Conservation (phyloP, 2,329 filamentous ascomycete species). For the Alternaria brassicicola region DNA sequence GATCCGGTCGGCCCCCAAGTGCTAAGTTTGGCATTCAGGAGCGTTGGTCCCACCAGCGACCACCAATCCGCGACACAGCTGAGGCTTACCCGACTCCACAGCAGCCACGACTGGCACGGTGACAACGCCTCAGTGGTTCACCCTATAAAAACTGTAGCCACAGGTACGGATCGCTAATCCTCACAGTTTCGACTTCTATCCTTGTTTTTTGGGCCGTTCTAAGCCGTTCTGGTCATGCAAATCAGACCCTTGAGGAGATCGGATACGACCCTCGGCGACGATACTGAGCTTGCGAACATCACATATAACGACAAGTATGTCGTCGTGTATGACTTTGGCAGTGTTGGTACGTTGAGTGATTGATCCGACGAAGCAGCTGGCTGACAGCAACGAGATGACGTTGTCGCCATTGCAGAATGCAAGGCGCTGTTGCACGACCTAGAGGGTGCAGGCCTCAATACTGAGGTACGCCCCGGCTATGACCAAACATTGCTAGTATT, state of each 20-base stretch:
- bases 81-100: slow-evolving; percentile 15
- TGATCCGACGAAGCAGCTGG: not conserved
- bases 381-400: slow-evolving; percentile 22
- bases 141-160: slow-evolving; percentile 17
- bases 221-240: slow-evolving; percentile 21
- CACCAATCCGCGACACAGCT: slow-evolving; percentile 27
- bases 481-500: slow-evolving; percentile 40
- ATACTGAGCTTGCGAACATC: slow-evolving; percentile 29
- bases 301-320: slow-evolving; percentile 45
- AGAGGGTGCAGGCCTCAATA: slow-evolving; percentile 37
- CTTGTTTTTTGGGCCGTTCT: not conserved
- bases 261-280: slow-evolving; percentile 33
- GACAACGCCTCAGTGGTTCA: slow-evolving; percentile 14
- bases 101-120: slow-evolving; percentile 7
- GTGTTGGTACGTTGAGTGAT: slow-evolving; percentile 27
- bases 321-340: slow-evolving; percentile 38
- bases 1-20: slow-evolving; percentile 24
- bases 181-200: not conserved
- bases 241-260: slow-evolving; percentile 26
- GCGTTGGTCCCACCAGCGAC: slow-evolving; percentile 18
- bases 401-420: slow-evolving; percentile 31
- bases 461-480: slow-evolving; percentile 40
- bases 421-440: slow-evolving; percentile 31
- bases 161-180: slow-evolving; percentile 9
- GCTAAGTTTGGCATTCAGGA: slow-evolving; percentile 12